These are phyloP conservation scores for Acacia acuminata DNA, from an alignment of 306 rosid genomes.

Conservation along the genomic window DNA sequence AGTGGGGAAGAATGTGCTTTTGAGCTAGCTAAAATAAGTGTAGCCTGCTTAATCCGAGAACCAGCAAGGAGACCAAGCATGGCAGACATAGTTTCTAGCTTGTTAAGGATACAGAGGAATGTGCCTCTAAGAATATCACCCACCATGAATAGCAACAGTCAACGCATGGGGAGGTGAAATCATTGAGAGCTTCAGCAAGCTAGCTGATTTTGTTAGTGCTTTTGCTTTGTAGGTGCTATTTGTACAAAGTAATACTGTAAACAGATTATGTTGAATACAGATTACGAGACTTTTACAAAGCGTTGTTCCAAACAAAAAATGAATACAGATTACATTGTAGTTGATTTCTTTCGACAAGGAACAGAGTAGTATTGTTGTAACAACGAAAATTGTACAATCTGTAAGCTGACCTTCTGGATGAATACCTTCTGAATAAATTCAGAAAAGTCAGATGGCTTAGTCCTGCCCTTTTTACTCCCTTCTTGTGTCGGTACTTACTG, in stretches of 20 bases:
- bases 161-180: constrained; percentile 31
- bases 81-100: constrained; percentile 42
- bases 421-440: background rate
- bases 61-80: constrained; percentile 42
- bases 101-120: constrained; percentile 33
- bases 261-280: background rate
- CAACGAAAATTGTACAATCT: background rate
- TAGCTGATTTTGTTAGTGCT: background rate
- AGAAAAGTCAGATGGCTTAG: background rate
- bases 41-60: constrained; percentile 53
- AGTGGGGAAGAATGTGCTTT: constrained; percentile 32
- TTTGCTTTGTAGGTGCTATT: background rate
- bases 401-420: background rate
- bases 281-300: background rate
- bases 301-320: background rate
- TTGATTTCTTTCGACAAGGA: background rate
- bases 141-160: background rate
- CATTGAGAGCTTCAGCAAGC: background rate
- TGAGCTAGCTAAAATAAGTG: constrained; percentile 46
- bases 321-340: background rate
- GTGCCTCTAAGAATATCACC: constrained; percentile 17
- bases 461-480: background rate
- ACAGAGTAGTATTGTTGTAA: background rate
- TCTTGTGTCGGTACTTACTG: background rate
- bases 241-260: background rate